phyloP scores from a whole-genome alignment of 192 early-diverging fungal genomes.

The Backusella macrospora region DNA sequence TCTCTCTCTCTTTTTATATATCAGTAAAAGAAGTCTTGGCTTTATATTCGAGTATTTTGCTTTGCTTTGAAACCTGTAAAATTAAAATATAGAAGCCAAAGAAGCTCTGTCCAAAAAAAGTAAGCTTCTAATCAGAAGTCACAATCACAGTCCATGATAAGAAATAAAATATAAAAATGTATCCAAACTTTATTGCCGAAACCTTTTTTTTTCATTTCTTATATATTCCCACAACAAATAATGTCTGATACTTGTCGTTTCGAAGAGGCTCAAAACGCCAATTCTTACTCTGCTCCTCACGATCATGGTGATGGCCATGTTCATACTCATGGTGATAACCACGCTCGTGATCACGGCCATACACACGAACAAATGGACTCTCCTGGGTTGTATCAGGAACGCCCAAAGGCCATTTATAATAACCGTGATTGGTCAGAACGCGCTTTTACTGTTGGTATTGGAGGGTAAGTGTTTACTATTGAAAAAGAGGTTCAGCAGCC shows the following conservation, averaged over 20 bases:
- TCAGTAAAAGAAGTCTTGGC: no score
- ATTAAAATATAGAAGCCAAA: neutral
- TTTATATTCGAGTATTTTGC: neutral
- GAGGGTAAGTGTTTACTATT: conserved; percentile 59
- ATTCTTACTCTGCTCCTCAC: conserved; percentile 45
- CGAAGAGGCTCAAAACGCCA: conserved; percentile 47
- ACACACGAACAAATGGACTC: conserved; percentile 89
- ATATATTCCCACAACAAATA: conserved; percentile 7
- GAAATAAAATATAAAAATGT: conserved; percentile 1
- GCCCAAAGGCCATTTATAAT: conserved; percentile 71
- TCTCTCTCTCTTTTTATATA: no score
- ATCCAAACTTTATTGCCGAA: neutral
- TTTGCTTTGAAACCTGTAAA: neutral
- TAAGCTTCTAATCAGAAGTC: neutral
- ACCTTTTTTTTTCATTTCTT: neutral
- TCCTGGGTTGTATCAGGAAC: conserved; percentile 79
- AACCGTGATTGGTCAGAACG: conserved; percentile 89
- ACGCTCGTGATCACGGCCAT: conserved; percentile 80
- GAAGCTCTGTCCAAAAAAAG: neutral
- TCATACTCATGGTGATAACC: conserved; percentile 65
- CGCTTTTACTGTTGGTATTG: conserved; percentile 94
- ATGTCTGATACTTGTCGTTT: conserved; percentile 47
- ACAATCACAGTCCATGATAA: conserved; percentile 1
- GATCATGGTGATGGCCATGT: conserved; percentile 52
- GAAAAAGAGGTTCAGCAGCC: neutral